Conservation (phyloP, 176 grass and related monocot species). For the Aegilops speltoides region DNA sequence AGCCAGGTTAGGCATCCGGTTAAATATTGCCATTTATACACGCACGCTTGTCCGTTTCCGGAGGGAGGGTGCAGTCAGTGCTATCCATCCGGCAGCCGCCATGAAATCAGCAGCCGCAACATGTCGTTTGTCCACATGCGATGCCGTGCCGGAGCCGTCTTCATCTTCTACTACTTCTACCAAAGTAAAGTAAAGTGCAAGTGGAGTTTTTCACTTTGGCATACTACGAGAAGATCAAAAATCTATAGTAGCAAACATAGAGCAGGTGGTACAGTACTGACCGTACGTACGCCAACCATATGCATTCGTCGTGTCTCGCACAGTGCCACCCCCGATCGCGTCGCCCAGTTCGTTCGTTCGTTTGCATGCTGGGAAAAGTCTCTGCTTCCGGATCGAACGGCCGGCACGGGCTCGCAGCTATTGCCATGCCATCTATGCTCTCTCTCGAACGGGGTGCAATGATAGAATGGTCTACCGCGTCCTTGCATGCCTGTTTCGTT, state of each 20-base stretch:
- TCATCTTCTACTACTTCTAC: not conserved
- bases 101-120: constrained; percentile 32
- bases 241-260: not conserved
- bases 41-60: not conserved
- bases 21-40: not conserved
- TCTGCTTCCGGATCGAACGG: not conserved
- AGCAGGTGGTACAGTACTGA: not conserved
- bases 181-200: not conserved
- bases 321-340: too few species aligned
- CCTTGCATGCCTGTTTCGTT: constrained; percentile 25
- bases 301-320: not conserved
- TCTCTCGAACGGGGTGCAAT: not conserved
- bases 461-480: not conserved
- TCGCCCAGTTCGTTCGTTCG: not conserved
- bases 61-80: not conserved
- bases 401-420: not conserved
- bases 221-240: not conserved
- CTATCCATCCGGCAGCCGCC: constrained; percentile 32
- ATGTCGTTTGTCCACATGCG: constrained; percentile 19
- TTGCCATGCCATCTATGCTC: not conserved
- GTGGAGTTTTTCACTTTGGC: not conserved
- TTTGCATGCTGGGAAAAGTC: not conserved
- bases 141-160: not conserved
- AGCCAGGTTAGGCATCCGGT: not conserved
- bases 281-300: not conserved